Evolutionary conservation across 2,329 filamentous ascomycete species (phyloP).

Genomic region (Arthroderma uncinatum): DNA sequence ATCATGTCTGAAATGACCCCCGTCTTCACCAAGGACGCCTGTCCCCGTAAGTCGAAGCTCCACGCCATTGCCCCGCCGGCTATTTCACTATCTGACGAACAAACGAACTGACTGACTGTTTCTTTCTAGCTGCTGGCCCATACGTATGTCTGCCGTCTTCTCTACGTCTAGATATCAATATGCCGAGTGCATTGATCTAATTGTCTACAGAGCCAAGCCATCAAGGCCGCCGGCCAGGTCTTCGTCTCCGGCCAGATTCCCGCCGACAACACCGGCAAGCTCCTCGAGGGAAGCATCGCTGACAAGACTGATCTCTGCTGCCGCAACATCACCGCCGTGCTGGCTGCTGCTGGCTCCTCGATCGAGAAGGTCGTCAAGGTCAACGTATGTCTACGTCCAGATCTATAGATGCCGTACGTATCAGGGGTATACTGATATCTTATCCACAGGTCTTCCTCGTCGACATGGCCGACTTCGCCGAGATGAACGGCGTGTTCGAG

Average conservation of each 20-base stretch:
- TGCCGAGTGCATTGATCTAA: background rate
- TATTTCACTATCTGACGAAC: background rate
- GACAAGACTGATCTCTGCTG: slow-evolving; percentile 61
- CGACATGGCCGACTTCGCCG: slow-evolving; percentile 79
- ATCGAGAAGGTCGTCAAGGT: slow-evolving; percentile 80
- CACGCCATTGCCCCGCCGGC: background rate
- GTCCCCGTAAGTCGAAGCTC: slow-evolving; percentile 32
- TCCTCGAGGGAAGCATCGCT: slow-evolving; percentile 53
- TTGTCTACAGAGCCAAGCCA: slow-evolving; percentile 42
- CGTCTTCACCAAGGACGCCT: slow-evolving; percentile 34
- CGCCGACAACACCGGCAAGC: slow-evolving; percentile 48
- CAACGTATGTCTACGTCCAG: slow-evolving; percentile 36
- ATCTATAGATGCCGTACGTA: background rate
- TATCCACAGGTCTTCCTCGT: slow-evolving; percentile 62
- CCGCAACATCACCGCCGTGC: slow-evolving; percentile 72
- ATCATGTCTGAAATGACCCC: slow-evolving; percentile 31
- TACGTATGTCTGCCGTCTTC: slow-evolving; percentile 27
- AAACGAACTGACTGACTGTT: slow-evolving; percentile 4
- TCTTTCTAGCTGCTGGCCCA: slow-evolving; percentile 23
- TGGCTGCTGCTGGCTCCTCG: slow-evolving; percentile 67
- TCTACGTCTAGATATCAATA: background rate
- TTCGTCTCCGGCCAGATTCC: slow-evolving; percentile 71
- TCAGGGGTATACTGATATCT: background rate
- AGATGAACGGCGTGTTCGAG: slow-evolving; percentile 64
- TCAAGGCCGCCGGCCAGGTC: slow-evolving; percentile 56